Base-by-base conservation (phyloP, 2,329 filamentous ascomycete species). In the Claviceps spartinae region DNA sequence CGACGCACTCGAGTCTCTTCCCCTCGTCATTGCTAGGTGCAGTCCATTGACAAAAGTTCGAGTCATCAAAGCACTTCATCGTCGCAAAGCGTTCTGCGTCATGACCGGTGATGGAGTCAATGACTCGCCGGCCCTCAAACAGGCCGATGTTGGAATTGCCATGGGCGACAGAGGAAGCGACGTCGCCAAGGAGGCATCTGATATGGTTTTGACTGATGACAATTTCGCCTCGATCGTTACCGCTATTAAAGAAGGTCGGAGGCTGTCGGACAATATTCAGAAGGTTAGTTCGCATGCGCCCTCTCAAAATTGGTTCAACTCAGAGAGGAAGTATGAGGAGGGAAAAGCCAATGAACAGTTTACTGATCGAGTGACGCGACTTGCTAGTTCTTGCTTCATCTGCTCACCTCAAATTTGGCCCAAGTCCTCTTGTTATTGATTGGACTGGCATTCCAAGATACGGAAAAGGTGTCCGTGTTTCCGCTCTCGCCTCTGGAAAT, bases 201-300 rank as follows among this genome's bases (percentile, higher is more conserved):
- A 94, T 62, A 93, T 95, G 76, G 86, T 94, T 38, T 72, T 95
- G 42, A 89, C 86, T 0, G 87, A 93, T 62, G 88, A 93, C 66
- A 90, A 94, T 68, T 94, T 94, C 63, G 86, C 88, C 11, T 88
- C 84, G 30, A 87, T 86, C 52, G 75, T 86, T 42, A 82, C 79
- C n/a, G 83, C 80, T 37, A 81, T 87, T 46, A 78, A 83, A 62
- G 82, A 86, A 65, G 83, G 83, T 13, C 77, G 83, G 43, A 72
- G 83, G 40, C 72, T 86, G 50, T 83, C 85, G 57, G 82, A 86
- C 69, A 86, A 86, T 57, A 85, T 87, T 55, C 82, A 86, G 62
- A 86, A 86, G 71, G 83, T 83, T 61, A 42, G 61, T 42, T 16
- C 24, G 8, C 20, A 38, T 30, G 6, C 13, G 5, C 26, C 26